Conservation (phyloP, 2,329 filamentous ascomycete species). For the Helminthosporium solani region DNA sequence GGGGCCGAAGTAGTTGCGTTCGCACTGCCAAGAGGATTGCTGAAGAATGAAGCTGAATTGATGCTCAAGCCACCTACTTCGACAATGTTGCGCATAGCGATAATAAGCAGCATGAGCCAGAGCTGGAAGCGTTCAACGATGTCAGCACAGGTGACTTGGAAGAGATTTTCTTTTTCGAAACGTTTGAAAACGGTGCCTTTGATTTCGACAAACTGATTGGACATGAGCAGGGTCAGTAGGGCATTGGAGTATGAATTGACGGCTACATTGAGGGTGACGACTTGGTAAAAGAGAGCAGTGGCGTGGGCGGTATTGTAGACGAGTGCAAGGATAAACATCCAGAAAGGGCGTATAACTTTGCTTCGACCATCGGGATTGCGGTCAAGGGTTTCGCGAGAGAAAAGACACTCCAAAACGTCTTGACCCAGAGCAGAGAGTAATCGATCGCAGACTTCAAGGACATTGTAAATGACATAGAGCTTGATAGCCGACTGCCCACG, state of each 20-base stretch:
- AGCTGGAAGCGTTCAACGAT: conserved; percentile 96
- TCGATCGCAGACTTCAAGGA: conserved; percentile 88
- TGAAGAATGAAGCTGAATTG: conserved; percentile 31
- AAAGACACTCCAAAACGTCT: conserved; percentile 93
- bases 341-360: conserved; percentile 83
- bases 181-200: conserved; percentile 98
- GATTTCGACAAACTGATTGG: conserved; percentile 98
- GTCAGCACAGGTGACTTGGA: conserved; percentile 94
- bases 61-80: conserved; percentile 83
- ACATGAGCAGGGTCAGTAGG: conserved; percentile 84
- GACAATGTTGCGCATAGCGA: conserved; percentile 92
- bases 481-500: conserved; percentile 96
- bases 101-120: conserved; percentile 96
- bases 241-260: conserved; percentile 99
- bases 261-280: conserved; percentile 95
- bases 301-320: conserved; percentile 87
- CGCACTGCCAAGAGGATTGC: conserved; percentile 32
- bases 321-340: conserved; percentile 85
- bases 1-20: conserved; percentile 55
- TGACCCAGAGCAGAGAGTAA: conserved; percentile 89
- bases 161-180: conserved; percentile 96
- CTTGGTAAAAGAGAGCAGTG: conserved; percentile 89
- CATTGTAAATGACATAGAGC: conserved; percentile 97
- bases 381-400: conserved; percentile 89
- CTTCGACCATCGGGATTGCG: conserved; percentile 84